Percentiles rank a stretch among this genome's conserved stretches.
Conservation (phyloP, 2,329 filamentous ascomycete species). For the Aspergillus fumigatiaffinis region DNA sequence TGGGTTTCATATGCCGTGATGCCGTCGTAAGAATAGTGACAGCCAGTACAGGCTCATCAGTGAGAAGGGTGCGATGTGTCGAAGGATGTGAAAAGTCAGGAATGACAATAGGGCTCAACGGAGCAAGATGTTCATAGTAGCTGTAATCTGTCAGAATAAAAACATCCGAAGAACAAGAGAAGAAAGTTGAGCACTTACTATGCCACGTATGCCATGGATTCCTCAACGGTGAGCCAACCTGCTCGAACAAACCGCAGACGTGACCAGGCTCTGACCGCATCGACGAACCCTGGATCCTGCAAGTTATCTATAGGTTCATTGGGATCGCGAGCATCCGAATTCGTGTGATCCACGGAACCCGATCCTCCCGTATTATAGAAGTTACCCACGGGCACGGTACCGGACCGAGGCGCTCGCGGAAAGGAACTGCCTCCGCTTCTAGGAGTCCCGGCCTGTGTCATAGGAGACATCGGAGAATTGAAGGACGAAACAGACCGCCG, state of each 20-base stretch:
- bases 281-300: constrained; percentile 43
- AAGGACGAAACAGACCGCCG: constrained; percentile 39
- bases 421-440: constrained; percentile 33
- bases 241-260: constrained; percentile 92
- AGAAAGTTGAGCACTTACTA: constrained; percentile 57
- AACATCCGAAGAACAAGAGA: constrained; percentile 6
- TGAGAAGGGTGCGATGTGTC: constrained; percentile 73
- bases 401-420: constrained; percentile 36
- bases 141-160: constrained; percentile 37
- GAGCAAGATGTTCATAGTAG: constrained; percentile 88
- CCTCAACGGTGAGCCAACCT: constrained; percentile 91
- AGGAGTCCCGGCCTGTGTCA: constrained; percentile 32
- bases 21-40: constrained; percentile 89
- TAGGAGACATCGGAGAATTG: constrained; percentile 34
- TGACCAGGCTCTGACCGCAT: constrained; percentile 82
- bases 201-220: constrained; percentile 89
- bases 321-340: constrained; percentile 24
- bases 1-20: constrained; percentile 77
- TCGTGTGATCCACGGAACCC: constrained; percentile 24
- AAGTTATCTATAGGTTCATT: constrained; percentile 24
- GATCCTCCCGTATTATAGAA: constrained; percentile 42
- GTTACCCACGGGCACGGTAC: constrained; percentile 47
- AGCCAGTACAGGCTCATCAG: constrained; percentile 87
- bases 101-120: constrained; percentile 87
- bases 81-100: constrained; percentile 83